phyloP scores from a whole-genome alignment of 768 basidiomycete genomes.

The Kwoniella botswanensis region DNA sequence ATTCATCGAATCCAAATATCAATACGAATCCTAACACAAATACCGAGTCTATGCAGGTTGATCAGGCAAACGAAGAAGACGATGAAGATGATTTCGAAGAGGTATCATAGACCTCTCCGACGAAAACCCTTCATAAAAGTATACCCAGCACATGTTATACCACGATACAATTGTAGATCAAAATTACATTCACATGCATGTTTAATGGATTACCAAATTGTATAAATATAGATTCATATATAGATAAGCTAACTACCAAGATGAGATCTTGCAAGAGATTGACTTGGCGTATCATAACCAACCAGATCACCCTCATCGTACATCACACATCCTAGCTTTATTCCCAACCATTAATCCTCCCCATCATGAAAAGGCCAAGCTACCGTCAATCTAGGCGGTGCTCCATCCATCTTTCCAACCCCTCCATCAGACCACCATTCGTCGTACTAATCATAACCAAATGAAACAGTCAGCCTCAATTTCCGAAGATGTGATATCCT shows the following conservation, averaged over 20 bases:
- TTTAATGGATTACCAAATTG: not conserved
- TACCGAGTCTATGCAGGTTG: constrained; percentile 16
- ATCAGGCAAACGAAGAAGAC: constrained; percentile 28
- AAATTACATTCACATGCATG: constrained; percentile 7
- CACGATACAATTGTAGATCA: not conserved
- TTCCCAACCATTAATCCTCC: constrained; percentile 44
- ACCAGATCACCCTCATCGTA: not conserved
- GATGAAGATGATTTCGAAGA: constrained; percentile 36
- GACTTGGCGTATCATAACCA: not conserved
- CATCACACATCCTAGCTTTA: not conserved
- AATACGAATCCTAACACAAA: not conserved
- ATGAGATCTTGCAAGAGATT: not conserved
- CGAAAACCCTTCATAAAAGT: not conserved
- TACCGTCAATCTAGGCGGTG: constrained; percentile 55
- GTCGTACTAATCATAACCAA: constrained; percentile 44
- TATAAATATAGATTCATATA: not conserved
- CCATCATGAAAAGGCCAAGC: constrained; percentile 59
- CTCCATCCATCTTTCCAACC: constrained; percentile 53
- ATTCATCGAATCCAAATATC: no score
- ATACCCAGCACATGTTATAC: constrained; percentile 18
- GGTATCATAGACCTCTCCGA: constrained; percentile 10
- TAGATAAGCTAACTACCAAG: not conserved
- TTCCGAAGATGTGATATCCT: not conserved
- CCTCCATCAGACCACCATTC: constrained; percentile 58
- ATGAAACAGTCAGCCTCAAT: not conserved